A percentile compares a stretch with the other conserved stretches of the same genome.
Conservation (phyloP, 2,329 filamentous ascomycete species). For the Curvularia lunata region DNA sequence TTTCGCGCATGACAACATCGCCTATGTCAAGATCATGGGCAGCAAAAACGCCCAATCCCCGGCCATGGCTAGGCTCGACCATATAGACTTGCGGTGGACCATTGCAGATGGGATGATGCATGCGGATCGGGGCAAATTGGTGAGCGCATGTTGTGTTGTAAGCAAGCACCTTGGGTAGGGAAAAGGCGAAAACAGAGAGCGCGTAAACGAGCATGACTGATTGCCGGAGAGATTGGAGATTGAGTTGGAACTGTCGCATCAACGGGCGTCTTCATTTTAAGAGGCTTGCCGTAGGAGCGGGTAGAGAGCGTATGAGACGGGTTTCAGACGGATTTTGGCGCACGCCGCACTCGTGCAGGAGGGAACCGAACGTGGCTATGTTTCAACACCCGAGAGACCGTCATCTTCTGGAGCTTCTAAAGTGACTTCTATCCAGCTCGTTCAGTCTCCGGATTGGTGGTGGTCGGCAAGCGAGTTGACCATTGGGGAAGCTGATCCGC, state of each 20-base stretch:
- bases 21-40: conserved; percentile 45
- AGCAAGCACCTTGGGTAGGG: conserved; percentile 7
- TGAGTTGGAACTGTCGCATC: background rate
- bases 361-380: background rate
- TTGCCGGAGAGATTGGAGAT: background rate
- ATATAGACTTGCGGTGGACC: conserved; percentile 36
- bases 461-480: background rate
- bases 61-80: conserved; percentile 45
- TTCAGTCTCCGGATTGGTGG: background rate
- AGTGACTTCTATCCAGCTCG: background rate
- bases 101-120: conserved; percentile 28
- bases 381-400: background rate
- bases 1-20: conserved; percentile 51
- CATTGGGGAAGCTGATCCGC: background rate
- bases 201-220: conserved; percentile 1
- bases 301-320: conserved; percentile 20
- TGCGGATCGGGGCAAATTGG: conserved; percentile 22
- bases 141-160: conserved; percentile 17
- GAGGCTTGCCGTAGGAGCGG: background rate
- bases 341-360: conserved; percentile 13
- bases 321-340: conserved; percentile 20
- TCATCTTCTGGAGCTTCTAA: background rate
- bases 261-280: background rate
- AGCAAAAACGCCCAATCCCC: conserved; percentile 54
- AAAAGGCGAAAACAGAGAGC: background rate